A percentile compares a stretch with the other conserved stretches of the same genome.
Evolutionary conservation across 805 yeast genomes (phyloP).

Genomic region (Limtongia smithiae): DNA sequence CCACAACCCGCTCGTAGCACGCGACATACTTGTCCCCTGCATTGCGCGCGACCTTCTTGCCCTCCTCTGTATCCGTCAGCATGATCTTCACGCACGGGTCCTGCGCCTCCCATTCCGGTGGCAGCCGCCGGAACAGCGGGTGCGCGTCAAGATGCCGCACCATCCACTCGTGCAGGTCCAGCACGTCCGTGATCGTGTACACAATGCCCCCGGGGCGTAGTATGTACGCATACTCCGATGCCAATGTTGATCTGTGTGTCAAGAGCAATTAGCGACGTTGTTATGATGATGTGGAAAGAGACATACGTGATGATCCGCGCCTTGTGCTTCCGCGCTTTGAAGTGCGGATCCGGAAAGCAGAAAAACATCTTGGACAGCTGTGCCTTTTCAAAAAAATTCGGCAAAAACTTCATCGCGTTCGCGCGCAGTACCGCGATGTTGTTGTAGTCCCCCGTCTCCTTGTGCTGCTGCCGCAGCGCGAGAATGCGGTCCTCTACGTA

Average conservation of each 20-base stretch:
- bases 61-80: conserved; percentile 95
- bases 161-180: conserved; percentile 95
- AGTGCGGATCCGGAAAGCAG: conserved; percentile 99
- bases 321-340: conserved; percentile 94
- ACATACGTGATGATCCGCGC: conserved; percentile 84
- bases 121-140: conserved; percentile 81
- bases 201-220: conserved; percentile 80
- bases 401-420: conserved; percentile 95
- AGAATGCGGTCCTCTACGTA: conserved; percentile 93
- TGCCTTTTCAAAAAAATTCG: conserved; percentile 81
- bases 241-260: conserved; percentile 51
- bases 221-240: conserved; percentile 89
- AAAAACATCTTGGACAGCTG: conserved; percentile 76
- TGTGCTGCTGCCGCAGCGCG: conserved; percentile 68
- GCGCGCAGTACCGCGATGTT: conserved; percentile 90
- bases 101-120: conserved; percentile 69
- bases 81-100: conserved; percentile 84
- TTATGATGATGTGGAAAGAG: neutral
- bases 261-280: neutral
- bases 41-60: conserved; percentile 91
- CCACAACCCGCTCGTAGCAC: conserved; percentile 42
- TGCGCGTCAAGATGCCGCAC: conserved; percentile 84
- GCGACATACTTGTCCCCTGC: conserved; percentile 84
- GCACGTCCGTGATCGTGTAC: conserved; percentile 94
- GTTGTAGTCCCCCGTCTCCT: conserved; percentile 51